These are phyloP conservation scores for Moelleriella libera DNA, from an alignment of 2,329 filamentous ascomycete species.

Conservation along the genomic window DNA sequence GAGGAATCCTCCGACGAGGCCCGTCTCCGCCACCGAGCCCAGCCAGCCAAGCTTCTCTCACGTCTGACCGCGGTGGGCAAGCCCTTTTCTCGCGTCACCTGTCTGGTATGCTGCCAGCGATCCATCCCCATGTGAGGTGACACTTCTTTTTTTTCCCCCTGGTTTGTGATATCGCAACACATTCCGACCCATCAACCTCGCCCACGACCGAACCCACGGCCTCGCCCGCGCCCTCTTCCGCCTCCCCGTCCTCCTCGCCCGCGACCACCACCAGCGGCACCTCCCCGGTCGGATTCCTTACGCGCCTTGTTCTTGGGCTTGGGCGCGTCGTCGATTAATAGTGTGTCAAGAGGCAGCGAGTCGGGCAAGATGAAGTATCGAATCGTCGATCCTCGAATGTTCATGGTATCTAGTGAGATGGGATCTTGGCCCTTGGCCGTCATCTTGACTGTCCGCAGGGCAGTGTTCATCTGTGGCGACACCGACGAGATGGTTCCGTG, in stretches of 20 bases:
- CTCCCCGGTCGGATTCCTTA: slow-evolving; percentile 64
- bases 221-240: slow-evolving; percentile 26
- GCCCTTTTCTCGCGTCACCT: too few species aligned
- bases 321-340: slow-evolving; percentile 89
- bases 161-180: too few species aligned
- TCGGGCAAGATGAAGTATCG: slow-evolving; percentile 95
- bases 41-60: too few species aligned
- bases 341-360: slow-evolving; percentile 83
- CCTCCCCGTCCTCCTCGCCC: slow-evolving; percentile 38
- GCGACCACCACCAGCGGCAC: slow-evolving; percentile 35
- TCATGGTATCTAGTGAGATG: slow-evolving; percentile 85
- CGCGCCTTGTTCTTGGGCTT: slow-evolving; percentile 99
- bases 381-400: slow-evolving; percentile 90
- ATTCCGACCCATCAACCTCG: slow-evolving; percentile 1
- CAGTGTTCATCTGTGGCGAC: slow-evolving; percentile 97
- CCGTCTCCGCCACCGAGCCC: too few species aligned
- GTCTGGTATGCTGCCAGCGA: too few species aligned
- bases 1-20: too few species aligned
- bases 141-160: slow-evolving; percentile 1
- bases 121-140: too few species aligned
- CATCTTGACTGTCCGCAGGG: slow-evolving; percentile 93
- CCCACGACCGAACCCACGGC: slow-evolving; percentile 12
- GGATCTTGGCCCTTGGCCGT: slow-evolving; percentile 78
- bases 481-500: slow-evolving; percentile 95
- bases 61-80: too few species aligned